phyloP scores from a whole-genome alignment of 345 rosid genomes.

The Eucalyptus sp. region DNA sequence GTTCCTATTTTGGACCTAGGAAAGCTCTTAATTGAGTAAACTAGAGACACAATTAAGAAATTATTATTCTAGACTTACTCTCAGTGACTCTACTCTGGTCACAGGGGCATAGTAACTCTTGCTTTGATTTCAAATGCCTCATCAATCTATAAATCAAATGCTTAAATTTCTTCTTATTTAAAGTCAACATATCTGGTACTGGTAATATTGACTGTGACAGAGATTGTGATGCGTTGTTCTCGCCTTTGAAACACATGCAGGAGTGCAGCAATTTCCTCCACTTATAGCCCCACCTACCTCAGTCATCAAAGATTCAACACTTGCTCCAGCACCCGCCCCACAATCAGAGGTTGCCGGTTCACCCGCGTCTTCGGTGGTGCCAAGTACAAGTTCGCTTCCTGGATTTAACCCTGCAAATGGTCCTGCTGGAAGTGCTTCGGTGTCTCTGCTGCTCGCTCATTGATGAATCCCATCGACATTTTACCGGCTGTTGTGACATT shows the following conservation, averaged over 20 bases:
- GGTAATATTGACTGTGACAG: neutral
- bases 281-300: conserved; percentile 72
- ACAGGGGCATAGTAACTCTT: neutral
- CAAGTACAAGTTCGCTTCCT: conserved; percentile 52
- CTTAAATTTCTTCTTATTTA: neutral
- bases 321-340: conserved; percentile 65
- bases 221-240: neutral
- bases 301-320: conserved; percentile 30
- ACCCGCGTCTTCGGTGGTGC: conserved; percentile 35
- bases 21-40: neutral
- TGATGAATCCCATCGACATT: conserved; percentile 11
- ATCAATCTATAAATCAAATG: neutral
- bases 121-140: neutral
- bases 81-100: neutral
- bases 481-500: conserved; percentile 3
- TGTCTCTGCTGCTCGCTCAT: conserved; percentile 29
- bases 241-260: conserved; percentile 32
- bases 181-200: neutral
- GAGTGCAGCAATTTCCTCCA: conserved; percentile 51
- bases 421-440: conserved; percentile 46
- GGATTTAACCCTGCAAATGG: conserved; percentile 37
- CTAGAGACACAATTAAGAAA: neutral
- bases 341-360: conserved; percentile 11
- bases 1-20: neutral
- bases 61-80: neutral